These are phyloP conservation scores for Ceratobasidium sp. DNA, from an alignment of 1,284 basidiomycete species.

Conservation along the genomic window DNA sequence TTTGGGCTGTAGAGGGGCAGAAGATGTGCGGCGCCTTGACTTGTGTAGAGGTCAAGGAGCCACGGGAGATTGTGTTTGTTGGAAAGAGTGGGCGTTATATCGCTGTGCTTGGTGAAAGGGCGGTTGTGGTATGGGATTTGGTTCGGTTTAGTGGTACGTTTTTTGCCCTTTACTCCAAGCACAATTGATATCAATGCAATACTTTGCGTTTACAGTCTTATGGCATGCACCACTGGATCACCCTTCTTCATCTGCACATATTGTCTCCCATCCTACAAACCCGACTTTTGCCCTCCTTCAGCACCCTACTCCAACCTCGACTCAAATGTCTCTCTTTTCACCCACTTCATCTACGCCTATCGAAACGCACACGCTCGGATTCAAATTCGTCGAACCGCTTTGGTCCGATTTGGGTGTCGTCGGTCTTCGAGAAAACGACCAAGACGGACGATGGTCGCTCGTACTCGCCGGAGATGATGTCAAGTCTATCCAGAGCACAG, in stretches of 20 bases:
- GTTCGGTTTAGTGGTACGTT: conserved; percentile 70
- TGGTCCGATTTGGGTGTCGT: conserved; percentile 52
- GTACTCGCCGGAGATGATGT: conserved; percentile 67
- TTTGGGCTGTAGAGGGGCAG: conserved; percentile 74
- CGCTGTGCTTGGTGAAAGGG: conserved; percentile 58
- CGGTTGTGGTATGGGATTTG: conserved; percentile 83
- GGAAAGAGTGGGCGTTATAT: conserved; percentile 69
- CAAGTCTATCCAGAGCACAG: conserved; percentile 42
- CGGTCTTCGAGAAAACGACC: conserved; percentile 60
- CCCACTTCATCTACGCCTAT: conserved; percentile 56
- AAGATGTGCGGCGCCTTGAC: conserved; percentile 52
- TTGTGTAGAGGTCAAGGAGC: conserved; percentile 50
- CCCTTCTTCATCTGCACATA: conserved; percentile 51
- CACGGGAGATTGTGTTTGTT: conserved; percentile 57
- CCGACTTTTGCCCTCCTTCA: conserved; percentile 67
- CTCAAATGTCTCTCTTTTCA: conserved; percentile 59
- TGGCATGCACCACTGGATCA: conserved; percentile 61
- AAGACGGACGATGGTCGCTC: conserved; percentile 57
- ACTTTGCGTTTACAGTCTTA: conserved; percentile 53
- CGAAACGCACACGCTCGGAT: conserved; percentile 61
- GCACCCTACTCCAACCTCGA: conserved; percentile 50
- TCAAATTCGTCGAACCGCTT: conserved; percentile 61
- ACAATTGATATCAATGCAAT: conserved; percentile 1
- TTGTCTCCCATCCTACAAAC: conserved; percentile 63
- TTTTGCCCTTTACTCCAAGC: conserved; percentile 1